Base-by-base conservation (phyloP, 2,329 filamentous ascomycete species). In the Colletotrichum sp. region DNA sequence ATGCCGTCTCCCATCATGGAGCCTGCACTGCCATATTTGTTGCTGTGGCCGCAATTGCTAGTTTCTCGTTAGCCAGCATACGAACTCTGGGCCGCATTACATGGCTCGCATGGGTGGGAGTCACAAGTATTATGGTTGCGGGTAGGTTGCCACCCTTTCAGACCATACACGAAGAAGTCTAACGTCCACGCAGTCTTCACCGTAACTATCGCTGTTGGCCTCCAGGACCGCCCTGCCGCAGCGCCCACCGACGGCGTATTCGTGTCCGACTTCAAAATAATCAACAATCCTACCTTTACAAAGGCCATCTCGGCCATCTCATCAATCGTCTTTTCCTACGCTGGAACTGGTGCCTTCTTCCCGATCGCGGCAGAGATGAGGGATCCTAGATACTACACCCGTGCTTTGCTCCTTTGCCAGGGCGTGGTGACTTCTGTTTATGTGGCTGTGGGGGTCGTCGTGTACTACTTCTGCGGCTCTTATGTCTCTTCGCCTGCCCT, bases 401-500 rank as follows among this genome's bases (percentile, higher is more conserved):
- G 81, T 6, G 79, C 83, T 1, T 76, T 84, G 2, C 7, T 83
- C 4, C 57, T 81, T 12, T 81, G 80, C 65, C 81, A 78, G 77
- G 77, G 28, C 77, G 79, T 76, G 2, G 78, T 85, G 2, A 79
- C 83, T n/a, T 55, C 81, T 12, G 82, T 82, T 9, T 86, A 85
- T 65, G 55, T 82, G 18, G 71, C 80, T 10, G 81, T 87, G 8
- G 80, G 81, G 10, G 76, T 82, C 5, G 84, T 88, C 1, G 84
- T 89, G 6, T 89, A 89, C 79, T 84, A 84, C 75, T 89, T 80
- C 77, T 88, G 86, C 72, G 88, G 88, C 1, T 85, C 84, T 0
- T 87, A 84, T 63, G 85, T 89, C 9, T 84, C 87, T 2, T 88
- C 86, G 0, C 88, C 88, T 2, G 86, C 87, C 2, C 83, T 89